These are phyloP conservation scores for Tagetes erecta DNA, from an alignment of 129 eudicot species.

Conservation along the genomic window DNA sequence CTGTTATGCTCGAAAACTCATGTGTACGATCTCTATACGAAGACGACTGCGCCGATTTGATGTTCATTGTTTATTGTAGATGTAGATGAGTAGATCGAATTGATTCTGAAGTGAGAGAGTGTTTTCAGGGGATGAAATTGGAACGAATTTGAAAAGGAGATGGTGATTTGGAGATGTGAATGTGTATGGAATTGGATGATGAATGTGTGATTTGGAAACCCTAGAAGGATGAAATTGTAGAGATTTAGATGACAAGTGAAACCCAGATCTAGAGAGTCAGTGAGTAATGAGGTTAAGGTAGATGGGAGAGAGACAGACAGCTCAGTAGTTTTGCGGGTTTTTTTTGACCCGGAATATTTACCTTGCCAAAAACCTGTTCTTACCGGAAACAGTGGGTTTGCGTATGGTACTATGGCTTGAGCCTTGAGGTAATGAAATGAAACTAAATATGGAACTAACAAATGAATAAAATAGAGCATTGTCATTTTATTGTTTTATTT, in stretches of 20 bases:
- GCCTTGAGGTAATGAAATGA: too few species aligned
- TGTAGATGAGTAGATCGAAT: neutral
- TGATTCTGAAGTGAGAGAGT: slow-evolving; percentile 19
- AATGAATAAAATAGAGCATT: too few species aligned
- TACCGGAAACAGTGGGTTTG: too few species aligned
- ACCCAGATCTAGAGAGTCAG: slow-evolving; percentile 21
- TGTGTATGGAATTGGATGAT: neutral
- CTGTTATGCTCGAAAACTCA: slow-evolving; percentile 60
- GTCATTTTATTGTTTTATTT: too few species aligned
- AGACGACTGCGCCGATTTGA: slow-evolving; percentile 56
- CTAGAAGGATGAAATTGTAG: slow-evolving; percentile 6
- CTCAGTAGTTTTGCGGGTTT: slow-evolving; percentile 10
- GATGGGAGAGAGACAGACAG: slow-evolving; percentile 14
- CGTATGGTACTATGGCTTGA: too few species aligned
- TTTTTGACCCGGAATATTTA: slow-evolving; percentile 16
- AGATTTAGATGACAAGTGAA: neutral
- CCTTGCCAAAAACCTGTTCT: neutral
- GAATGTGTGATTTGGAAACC: slow-evolving; percentile 17
- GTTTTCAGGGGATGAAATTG: neutral
- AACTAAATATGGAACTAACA: too few species aligned
- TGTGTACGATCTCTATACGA: slow-evolving; percentile 72
- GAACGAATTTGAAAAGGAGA: neutral
- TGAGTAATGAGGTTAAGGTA: slow-evolving; percentile 24
- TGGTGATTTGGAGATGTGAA: neutral
- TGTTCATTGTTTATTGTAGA: slow-evolving; percentile 26